Percentiles rank a stretch among this genome's conserved stretches.
Evolutionary conservation across 2,329 filamentous ascomycete species (phyloP).

Genomic region (Aspergillus luchuensis): DNA sequence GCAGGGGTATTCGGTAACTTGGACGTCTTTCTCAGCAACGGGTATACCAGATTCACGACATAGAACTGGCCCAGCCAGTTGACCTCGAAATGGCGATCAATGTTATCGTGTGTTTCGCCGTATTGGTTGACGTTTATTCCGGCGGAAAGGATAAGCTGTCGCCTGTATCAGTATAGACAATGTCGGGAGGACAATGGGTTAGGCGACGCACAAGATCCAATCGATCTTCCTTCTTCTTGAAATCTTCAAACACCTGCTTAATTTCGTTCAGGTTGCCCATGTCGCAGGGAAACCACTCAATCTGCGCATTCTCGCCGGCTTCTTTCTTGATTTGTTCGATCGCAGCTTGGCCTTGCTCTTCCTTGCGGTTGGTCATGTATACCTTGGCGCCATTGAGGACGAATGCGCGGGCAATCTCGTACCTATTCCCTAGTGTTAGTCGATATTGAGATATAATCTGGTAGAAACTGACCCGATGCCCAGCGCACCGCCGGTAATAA

Average conservation of each 20-base stretch:
- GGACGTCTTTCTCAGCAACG: constrained; percentile 46
- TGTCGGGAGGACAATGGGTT: too few species aligned
- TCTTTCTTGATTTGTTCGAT: constrained; percentile 38
- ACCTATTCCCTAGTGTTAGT: not conserved
- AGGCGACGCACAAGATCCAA: constrained; percentile 44
- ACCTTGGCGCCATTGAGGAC: constrained; percentile 18
- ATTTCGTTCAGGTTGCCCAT: constrained; percentile 43
- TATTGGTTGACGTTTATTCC: constrained; percentile 49
- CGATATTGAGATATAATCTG: too few species aligned
- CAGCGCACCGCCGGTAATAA: constrained; percentile 44
- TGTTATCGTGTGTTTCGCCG: constrained; percentile 40
- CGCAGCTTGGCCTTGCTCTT: constrained; percentile 27
- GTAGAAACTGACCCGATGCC: constrained; percentile 38
- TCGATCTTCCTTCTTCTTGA: constrained; percentile 40
- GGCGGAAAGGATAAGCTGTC: constrained; percentile 44
- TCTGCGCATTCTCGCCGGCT: constrained; percentile 27
- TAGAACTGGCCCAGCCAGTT: constrained; percentile 52
- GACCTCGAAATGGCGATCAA: constrained; percentile 46
- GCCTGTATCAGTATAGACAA: too few species aligned
- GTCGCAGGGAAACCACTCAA: constrained; percentile 49
- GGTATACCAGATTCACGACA: constrained; percentile 46
- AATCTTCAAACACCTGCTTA: constrained; percentile 40
- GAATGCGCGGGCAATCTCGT: constrained; percentile 16
- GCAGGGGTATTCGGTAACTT: constrained; percentile 36
- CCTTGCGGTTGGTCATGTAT: constrained; percentile 16